Evolutionary conservation across 345 rosid genomes (phyloP).

Genomic region (Reutealis trisperma): DNA sequence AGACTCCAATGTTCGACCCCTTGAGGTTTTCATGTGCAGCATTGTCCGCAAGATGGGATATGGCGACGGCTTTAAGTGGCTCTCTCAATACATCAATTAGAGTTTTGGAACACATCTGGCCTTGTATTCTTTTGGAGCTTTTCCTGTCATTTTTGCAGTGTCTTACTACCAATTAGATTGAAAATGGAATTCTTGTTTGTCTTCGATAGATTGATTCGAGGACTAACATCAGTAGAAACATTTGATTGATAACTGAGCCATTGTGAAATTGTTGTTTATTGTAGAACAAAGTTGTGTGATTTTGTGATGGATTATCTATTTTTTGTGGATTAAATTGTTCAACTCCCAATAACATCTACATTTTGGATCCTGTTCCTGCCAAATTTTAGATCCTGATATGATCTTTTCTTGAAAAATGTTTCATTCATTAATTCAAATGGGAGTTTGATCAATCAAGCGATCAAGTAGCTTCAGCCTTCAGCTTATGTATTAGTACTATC

Average conservation of each 20-base stretch:
- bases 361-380: not conserved
- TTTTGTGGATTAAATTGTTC: not conserved
- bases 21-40: conserved; percentile 67
- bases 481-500: no score
- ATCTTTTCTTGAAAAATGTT: not conserved
- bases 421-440: no score
- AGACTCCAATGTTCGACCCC: conserved; percentile 47
- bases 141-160: conserved; percentile 19
- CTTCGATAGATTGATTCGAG: conserved; percentile 4
- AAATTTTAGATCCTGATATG: not conserved
- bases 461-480: no score
- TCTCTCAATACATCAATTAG: conserved; percentile 68
- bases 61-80: conserved; percentile 67
- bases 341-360: not conserved
- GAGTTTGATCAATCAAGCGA: no score
- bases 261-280: conserved; percentile 12
- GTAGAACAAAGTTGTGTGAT: conserved; percentile 1
- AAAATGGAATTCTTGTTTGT: conserved; percentile 26
- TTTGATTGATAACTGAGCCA: conserved; percentile 6
- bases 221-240: conserved; percentile 13
- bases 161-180: conserved; percentile 18
- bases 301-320: not conserved
- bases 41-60: conserved; percentile 66
- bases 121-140: conserved; percentile 18
- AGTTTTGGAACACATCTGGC: conserved; percentile 6